phyloP scores from a whole-genome alignment of 2,329 filamentous ascomycete genomes.

The Alternaria gaisen region DNA sequence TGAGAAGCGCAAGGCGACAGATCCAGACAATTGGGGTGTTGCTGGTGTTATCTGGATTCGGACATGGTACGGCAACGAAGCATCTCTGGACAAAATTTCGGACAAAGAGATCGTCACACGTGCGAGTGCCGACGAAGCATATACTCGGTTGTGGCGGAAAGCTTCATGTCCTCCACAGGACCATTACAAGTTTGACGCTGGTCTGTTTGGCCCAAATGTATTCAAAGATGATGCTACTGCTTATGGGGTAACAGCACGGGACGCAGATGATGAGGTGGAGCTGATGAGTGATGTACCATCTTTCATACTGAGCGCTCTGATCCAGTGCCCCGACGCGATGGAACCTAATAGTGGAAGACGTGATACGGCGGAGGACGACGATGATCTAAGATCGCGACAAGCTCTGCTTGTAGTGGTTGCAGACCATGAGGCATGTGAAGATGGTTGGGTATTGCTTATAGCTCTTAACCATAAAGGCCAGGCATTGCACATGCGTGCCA shows the following conservation, averaged over 20 bases:
- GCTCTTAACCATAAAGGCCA: background rate
- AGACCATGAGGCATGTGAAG: constrained; percentile 5
- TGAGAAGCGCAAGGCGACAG: constrained; percentile 3
- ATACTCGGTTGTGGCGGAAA: constrained; percentile 1
- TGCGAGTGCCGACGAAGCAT: constrained; percentile 4
- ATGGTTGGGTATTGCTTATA: constrained; percentile 7
- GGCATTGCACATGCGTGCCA: constrained; percentile 2
- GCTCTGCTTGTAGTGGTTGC: constrained; percentile 1
- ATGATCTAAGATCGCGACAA: background rate
- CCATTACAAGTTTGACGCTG: background rate
- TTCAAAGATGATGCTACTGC: constrained; percentile 1
- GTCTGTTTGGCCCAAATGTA: background rate
- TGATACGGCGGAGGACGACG: background rate
- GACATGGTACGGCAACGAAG: constrained; percentile 12
- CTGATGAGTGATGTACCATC: constrained; percentile 4
- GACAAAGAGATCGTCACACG: background rate
- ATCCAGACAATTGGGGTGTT: background rate
- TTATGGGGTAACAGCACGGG: background rate
- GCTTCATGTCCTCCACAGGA: background rate
- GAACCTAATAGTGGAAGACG: background rate
- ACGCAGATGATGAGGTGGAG: constrained; percentile 11
- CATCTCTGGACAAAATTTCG: background rate
- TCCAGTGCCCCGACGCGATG: constrained; percentile 5
- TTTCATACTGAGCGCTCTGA: constrained; percentile 6
- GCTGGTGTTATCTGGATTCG: constrained; percentile 3